Evolutionary conservation across 371 early-diverging fungal genomes (phyloP), one percentile per base, ranked within the genome.

Genomic region (Aphelidium insulamus): DNA sequence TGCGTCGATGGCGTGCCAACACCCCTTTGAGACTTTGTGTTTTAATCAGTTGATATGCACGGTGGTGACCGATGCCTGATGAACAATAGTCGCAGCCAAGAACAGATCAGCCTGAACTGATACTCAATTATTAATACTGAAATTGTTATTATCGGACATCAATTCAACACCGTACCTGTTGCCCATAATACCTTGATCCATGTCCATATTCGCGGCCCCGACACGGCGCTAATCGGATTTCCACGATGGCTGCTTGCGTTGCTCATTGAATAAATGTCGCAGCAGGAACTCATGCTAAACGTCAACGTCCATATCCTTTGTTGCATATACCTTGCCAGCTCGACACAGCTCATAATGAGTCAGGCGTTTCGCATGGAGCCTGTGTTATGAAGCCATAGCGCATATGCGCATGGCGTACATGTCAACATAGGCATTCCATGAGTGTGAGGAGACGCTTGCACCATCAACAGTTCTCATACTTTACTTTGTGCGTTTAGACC

Each of bases 231-330:
- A 91, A 51, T 33, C 74, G 66, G 28, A 97, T 73, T 54, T 98
- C 99, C 24, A 62, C 64, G 44, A 99, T 86, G 6, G 85, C 62
- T 77, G 50, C 48, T 95, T 97, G 35, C 84, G 77, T 20, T 70
- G 66, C 41, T 97, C 86, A 28, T 87, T 73, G 42, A 84, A 84
- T 1, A 99, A 57, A 48, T 98, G 95, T 14, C 99, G 77, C 28
- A 98, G 41, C 15, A 99, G 58, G n/a, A 87, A 59, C 1, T 92
- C 91, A 94, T 50, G 4, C 74, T 77, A 55, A 99, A 99, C 3
- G 95, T 84, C 34, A 99, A 57, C 0, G 97, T 92, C 50, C 99
- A 99, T 98, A 98, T 98, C 59, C 99, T 99, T 49, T 99, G 97
- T 94, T 5, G 79, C 97, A 52, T 77, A 88, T 3, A 98, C 98